Evolutionary conservation across 768 basidiomycete species (phyloP).

Genomic region (Hygrocybe punicea): DNA sequence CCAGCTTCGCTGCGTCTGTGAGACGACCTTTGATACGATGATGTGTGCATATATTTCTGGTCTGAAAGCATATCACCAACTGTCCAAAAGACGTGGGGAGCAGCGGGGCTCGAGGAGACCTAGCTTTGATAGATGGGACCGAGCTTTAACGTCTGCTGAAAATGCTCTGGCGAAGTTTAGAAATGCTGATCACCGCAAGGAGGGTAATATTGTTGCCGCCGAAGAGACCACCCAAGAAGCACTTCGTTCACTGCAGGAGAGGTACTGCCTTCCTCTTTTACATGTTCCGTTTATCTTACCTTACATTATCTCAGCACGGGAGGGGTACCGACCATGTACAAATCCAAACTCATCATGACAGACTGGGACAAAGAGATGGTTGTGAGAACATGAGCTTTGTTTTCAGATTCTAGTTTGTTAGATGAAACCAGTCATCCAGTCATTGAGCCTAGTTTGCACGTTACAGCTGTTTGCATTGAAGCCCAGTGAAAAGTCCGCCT

Average conservation of each 20-base stretch:
- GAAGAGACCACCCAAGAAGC: slow-evolving; percentile 13
- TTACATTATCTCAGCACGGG: slow-evolving; percentile 16
- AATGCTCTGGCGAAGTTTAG: slow-evolving; percentile 19
- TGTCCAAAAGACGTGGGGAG: slow-evolving; percentile 10
- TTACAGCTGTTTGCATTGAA: background rate
- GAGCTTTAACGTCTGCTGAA: slow-evolving; percentile 16
- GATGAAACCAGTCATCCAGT: background rate
- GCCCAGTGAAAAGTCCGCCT: too few relatives aligned
- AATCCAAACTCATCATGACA: slow-evolving; percentile 17
- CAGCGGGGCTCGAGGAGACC: slow-evolving; percentile 6
- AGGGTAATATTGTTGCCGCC: slow-evolving; percentile 15
- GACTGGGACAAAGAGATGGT: slow-evolving; percentile 16
- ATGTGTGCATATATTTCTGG: slow-evolving; percentile 19
- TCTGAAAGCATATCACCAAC: slow-evolving; percentile 14
- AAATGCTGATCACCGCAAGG: slow-evolving; percentile 17
- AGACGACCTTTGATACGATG: slow-evolving; percentile 20
- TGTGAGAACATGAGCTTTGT: slow-evolving; percentile 12
- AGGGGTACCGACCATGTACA: slow-evolving; percentile 12
- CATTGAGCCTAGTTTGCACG: background rate
- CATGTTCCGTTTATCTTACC: slow-evolving; percentile 11
- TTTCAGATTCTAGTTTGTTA: background rate
- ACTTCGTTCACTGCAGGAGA: slow-evolving; percentile 11
- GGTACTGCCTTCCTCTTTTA: slow-evolving; percentile 13
- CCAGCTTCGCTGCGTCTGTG: slow-evolving; percentile 21
- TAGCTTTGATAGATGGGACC: slow-evolving; percentile 14